Percentiles rank a stretch among this genome's conserved stretches.
Conservation (phyloP, 345 rosid genomes). For the Microthlaspi erraticum region DNA sequence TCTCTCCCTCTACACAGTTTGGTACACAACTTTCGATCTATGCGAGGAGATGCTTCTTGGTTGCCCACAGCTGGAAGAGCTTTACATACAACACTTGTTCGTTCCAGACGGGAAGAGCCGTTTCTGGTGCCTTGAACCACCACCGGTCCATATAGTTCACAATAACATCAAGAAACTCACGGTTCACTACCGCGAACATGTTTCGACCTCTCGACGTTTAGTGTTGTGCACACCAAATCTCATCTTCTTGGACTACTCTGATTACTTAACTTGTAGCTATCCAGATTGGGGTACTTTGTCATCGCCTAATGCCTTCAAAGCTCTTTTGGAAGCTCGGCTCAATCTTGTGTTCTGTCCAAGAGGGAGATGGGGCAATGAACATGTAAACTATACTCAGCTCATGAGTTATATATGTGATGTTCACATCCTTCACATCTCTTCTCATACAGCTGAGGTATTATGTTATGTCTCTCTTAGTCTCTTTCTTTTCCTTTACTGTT, state of each 20-base stretch:
- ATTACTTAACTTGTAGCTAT: neutral
- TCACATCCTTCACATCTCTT: neutral
- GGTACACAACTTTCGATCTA: neutral
- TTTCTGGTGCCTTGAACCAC: too few species aligned
- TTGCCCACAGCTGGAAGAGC: neutral
- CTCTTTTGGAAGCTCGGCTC: neutral
- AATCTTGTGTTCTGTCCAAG: neutral
- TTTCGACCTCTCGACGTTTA: neutral
- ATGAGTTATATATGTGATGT: neutral
- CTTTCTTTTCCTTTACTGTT: neutral
- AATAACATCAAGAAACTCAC: neutral
- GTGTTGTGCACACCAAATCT: neutral
- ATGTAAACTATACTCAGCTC: neutral
- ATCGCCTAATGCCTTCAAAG: neutral
- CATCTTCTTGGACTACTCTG: neutral
- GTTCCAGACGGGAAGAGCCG: neutral
- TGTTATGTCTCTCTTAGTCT: neutral
- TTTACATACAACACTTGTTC: neutral
- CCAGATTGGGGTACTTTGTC: too few species aligned
- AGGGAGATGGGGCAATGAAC: neutral
- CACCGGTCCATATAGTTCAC: neutral
- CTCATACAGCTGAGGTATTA: neutral
- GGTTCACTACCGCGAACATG: neutral
- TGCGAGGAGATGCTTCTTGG: neutral
- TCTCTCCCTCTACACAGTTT: constrained; percentile 6